A percentile compares a stretch with the other conserved stretches of the same genome.
phyloP scores from a whole-genome alignment of 352 stramenopile genomes.

The Aphanomyces invadans region DNA sequence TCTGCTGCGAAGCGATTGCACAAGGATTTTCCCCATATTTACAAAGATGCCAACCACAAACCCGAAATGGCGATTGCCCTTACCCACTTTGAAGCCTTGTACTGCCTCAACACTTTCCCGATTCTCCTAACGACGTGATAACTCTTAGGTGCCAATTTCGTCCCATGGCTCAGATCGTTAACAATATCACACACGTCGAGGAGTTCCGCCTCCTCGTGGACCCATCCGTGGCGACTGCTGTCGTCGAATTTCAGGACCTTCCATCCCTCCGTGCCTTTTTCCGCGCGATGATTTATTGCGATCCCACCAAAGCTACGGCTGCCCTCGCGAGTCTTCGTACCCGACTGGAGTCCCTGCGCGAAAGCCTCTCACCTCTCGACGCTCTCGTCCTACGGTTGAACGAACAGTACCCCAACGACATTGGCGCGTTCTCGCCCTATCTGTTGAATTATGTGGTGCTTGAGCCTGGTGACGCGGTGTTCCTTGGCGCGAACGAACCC shows the following conservation, averaged over 20 bases:
- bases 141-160: slow-evolving; percentile 93
- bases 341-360: slow-evolving; percentile 46
- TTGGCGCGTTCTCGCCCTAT: slow-evolving; percentile 96
- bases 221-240: slow-evolving; percentile 31
- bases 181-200: slow-evolving; percentile 76
- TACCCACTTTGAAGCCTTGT: slow-evolving; percentile 93
- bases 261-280: slow-evolving; percentile 61
- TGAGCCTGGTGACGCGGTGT: slow-evolving; percentile 94
- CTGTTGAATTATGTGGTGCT: slow-evolving; percentile 98
- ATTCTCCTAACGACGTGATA: no score
- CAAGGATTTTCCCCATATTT: slow-evolving; percentile 82
- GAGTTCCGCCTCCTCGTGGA: slow-evolving; percentile 81
- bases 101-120: slow-evolving; percentile 28
- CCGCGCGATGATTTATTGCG: slow-evolving; percentile 67
- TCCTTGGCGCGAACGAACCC: slow-evolving; percentile 98
- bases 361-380: slow-evolving; percentile 32
- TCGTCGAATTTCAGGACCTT: slow-evolving; percentile 36
- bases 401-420: slow-evolving; percentile 93
- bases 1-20: slow-evolving; percentile 74
- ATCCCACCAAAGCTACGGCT: slow-evolving; percentile 47
- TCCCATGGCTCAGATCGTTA: slow-evolving; percentile 86
- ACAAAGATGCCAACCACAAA: slow-evolving; percentile 99
- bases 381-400: slow-evolving; percentile 87
- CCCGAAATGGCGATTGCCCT: slow-evolving; percentile 99
- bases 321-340: slow-evolving; percentile 74